phyloP scores from a whole-genome alignment of 208 protist genomes.

The Tritrichomonas musculus region DNA sequence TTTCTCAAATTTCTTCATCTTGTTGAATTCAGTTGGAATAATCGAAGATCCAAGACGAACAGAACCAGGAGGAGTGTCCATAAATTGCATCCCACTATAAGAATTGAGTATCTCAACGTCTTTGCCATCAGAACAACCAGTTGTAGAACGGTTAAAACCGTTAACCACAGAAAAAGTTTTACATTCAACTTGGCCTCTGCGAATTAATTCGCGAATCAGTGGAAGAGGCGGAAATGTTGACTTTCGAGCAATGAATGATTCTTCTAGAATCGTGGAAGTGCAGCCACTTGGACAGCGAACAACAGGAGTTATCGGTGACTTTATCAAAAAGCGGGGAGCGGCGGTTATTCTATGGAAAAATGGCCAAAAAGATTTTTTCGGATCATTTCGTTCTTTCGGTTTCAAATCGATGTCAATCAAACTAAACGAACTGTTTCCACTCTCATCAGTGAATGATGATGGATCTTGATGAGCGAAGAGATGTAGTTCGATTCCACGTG shows the following conservation, averaged over 20 bases:
- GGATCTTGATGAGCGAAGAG: not conserved
- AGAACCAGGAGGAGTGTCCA: not conserved
- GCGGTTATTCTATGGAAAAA: not conserved
- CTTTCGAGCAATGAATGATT: not conserved
- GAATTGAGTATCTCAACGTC: not conserved
- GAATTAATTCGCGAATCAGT: not conserved
- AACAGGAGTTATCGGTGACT: not conserved
- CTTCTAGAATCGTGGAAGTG: not conserved
- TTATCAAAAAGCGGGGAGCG: not conserved
- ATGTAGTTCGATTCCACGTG: not conserved
- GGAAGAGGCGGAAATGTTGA: not conserved
- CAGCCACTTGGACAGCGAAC: not conserved
- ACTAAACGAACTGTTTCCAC: too few species aligned
- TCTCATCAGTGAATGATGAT: too few species aligned
- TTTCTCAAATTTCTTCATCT: not conserved
- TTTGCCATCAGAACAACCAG: not conserved
- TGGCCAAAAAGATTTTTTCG: not conserved
- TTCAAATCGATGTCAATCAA: not conserved
- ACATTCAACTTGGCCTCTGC: not conserved
- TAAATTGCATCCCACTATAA: not conserved
- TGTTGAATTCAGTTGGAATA: not conserved
- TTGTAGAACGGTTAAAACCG: too few species aligned
- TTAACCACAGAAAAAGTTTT: not conserved
- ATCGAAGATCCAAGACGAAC: not conserved
- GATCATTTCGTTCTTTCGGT: not conserved